phyloP scores from a whole-genome alignment of 148 eudicot species.

The Vaccinium corymbosum region DNA sequence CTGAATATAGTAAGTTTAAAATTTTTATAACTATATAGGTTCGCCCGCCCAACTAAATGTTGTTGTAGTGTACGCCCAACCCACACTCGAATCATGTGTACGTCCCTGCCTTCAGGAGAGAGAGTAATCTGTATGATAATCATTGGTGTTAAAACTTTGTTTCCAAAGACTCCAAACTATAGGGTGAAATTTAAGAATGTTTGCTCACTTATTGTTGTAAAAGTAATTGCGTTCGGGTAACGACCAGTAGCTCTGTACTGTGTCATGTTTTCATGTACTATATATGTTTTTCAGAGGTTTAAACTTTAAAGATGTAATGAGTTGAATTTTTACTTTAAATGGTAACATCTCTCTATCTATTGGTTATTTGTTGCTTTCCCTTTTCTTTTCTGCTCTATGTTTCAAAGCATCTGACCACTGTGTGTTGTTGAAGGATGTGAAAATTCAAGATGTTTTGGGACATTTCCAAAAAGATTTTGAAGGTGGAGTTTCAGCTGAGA shows the following conservation, averaged over 20 bases:
- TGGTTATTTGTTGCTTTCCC: not conserved
- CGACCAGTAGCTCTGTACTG: not conserved
- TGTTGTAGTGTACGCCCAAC: too few species aligned
- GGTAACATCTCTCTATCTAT: not conserved
- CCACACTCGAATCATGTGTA: too few species aligned
- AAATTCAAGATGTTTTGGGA: slow-evolving; percentile 86
- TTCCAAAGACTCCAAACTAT: not conserved
- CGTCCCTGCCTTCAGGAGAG: not conserved
- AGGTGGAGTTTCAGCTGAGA: slow-evolving; percentile 93
- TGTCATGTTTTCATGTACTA: not conserved
- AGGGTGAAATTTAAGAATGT: not conserved
- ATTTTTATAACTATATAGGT: too few species aligned
- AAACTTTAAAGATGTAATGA: not conserved
- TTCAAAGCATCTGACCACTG: not conserved
- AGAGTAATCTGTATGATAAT: not conserved
- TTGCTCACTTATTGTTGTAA: not conserved
- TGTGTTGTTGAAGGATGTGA: slow-evolving; percentile 65
- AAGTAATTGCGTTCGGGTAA: not conserved
- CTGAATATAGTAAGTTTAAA: too few species aligned
- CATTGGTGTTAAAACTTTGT: not conserved
- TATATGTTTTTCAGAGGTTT: not conserved
- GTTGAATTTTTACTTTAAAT: not conserved
- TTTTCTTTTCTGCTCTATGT: not conserved
- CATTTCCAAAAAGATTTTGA: slow-evolving; percentile 96
- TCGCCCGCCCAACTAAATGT: too few species aligned